A percentile compares a stretch with the other conserved stretches of the same genome.
These are phyloP conservation scores for Backusella parvicylindrica DNA, from an alignment of 192 early-diverging fungal genomes.

Conservation along the genomic window DNA sequence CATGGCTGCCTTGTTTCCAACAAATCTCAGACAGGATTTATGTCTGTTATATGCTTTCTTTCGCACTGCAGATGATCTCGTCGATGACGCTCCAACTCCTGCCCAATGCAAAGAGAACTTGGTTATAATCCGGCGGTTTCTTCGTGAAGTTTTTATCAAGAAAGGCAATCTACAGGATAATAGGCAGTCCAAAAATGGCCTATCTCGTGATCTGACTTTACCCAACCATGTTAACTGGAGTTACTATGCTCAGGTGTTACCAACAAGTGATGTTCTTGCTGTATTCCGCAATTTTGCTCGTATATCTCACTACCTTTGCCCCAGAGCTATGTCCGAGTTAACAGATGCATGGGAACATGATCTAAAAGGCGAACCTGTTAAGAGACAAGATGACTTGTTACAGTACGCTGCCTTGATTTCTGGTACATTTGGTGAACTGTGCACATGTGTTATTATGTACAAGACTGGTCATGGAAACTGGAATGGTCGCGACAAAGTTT, in stretches of 20 bases:
- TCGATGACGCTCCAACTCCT: constrained; percentile 20
- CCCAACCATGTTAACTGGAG: constrained; percentile 22
- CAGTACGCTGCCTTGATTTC: constrained; percentile 28
- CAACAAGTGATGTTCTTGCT: constrained; percentile 20
- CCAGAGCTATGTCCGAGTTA: constrained; percentile 24
- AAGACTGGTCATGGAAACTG: constrained; percentile 32
- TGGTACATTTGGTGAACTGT: constrained; percentile 36
- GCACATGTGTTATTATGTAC: constrained; percentile 36
- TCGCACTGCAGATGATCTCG: constrained; percentile 29
- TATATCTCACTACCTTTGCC: constrained; percentile 26
- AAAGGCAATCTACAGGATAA: neutral
- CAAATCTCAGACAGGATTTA: constrained; percentile 32
- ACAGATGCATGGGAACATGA: constrained; percentile 29
- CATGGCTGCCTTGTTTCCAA: constrained; percentile 30
- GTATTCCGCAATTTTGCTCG: constrained; percentile 25
- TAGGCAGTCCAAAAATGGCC: neutral
- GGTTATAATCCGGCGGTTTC: constrained; percentile 15
- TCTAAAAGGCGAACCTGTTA: constrained; percentile 16
- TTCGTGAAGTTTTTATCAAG: constrained; percentile 17
- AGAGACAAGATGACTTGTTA: constrained; percentile 29
- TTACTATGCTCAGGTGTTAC: constrained; percentile 12
- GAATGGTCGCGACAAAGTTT: constrained; percentile 6
- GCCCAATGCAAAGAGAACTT: constrained; percentile 19
- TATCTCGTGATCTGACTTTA: neutral
- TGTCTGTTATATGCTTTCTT: constrained; percentile 32